A percentile compares a stretch with the other conserved stretches of the same genome.
Evolutionary conservation across 2,329 filamentous ascomycete genomes (phyloP).

Genomic region (Ilyonectria robusta): DNA sequence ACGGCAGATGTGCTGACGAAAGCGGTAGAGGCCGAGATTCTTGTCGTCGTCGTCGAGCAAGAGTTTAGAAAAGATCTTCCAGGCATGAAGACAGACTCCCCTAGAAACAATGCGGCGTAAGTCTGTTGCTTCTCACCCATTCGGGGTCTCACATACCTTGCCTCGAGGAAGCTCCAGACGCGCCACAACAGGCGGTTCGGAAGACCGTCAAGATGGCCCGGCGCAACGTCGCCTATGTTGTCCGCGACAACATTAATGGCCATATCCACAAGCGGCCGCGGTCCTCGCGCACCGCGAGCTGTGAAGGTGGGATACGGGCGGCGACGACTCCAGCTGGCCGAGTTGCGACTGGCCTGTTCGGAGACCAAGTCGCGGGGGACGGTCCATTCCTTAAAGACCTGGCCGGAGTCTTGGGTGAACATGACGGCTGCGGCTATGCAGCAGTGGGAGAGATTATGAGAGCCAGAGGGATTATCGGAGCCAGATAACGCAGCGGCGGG

Average conservation of each 20-base stretch:
- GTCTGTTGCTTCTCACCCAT: constrained; percentile 11
- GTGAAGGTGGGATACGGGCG: constrained; percentile 48
- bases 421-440: neutral
- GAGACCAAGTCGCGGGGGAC: constrained; percentile 47
- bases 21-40: constrained; percentile 56
- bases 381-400: constrained; percentile 57
- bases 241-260: constrained; percentile 54
- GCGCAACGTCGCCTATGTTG: constrained; percentile 54
- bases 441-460: neutral
- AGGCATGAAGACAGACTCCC: constrained; percentile 57
- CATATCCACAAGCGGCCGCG: constrained; percentile 57
- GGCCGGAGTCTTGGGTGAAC: constrained; percentile 49
- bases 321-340: constrained; percentile 54
- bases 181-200: constrained; percentile 54
- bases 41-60: constrained; percentile 52
- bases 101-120: constrained; percentile 34
- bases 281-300: constrained; percentile 49
- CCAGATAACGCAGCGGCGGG: neutral
- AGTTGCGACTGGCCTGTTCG: constrained; percentile 37
- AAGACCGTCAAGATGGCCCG: constrained; percentile 52
- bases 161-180: constrained; percentile 58
- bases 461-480: constrained; percentile 4
- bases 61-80: constrained; percentile 56
- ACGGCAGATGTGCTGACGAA: constrained; percentile 56
- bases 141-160: constrained; percentile 48